Base-by-base conservation (phyloP, 208 protist genomes). In the Leishmania arabica region DNA sequence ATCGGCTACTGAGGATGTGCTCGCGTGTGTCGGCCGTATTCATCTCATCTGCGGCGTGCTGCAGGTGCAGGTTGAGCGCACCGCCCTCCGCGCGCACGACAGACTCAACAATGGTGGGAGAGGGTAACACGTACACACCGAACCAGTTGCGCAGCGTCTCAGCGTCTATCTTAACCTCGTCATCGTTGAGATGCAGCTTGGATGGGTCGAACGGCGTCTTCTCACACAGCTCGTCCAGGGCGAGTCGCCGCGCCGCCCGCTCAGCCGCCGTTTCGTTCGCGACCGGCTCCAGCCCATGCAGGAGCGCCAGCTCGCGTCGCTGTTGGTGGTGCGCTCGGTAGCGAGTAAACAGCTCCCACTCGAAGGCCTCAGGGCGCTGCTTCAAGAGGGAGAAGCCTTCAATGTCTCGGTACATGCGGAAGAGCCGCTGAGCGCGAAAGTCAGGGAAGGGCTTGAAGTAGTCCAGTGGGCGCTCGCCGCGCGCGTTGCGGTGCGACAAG, bases 291-390 rank as follows among this genome's bases (percentile, higher is more conserved):
- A 98, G 81, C 0, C 93, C 93, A 72, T 97, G 91, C 34, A 88
- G 83, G 24, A 97, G 86, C 47, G 95, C 95, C 58, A 98, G 76
- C 45, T 90, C 89, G 40, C 95, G 91, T 31, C 95, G 92, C 83
- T 98, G 95, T 80, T 96, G 83, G 84, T 96, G 91, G 84, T 98
- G 95, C 17, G 92, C 93, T 65, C 95, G 92, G 80, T 98, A 97
- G 65, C 95, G 92, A 34, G 88, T 92, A 79, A 98, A 98, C 51
- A 98, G 90, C 84, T 97, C 95, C 93, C 93, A 98, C 87, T 98
- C 93, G 27, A 96, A 85, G 78, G 92, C 90, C 58, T 96, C 93
- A 1, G 93, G 95, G 2, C 93, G 86, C 81, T 95, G 92, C 82
- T 91, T 91, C 85, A 97, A 93, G 3, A 98, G 87, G 1, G 95